Percentiles rank a stretch among this genome's conserved stretches.
These are phyloP conservation scores for Aplosporella prunicola DNA, from an alignment of 2,329 filamentous ascomycete genomes.

Conservation along the genomic window DNA sequence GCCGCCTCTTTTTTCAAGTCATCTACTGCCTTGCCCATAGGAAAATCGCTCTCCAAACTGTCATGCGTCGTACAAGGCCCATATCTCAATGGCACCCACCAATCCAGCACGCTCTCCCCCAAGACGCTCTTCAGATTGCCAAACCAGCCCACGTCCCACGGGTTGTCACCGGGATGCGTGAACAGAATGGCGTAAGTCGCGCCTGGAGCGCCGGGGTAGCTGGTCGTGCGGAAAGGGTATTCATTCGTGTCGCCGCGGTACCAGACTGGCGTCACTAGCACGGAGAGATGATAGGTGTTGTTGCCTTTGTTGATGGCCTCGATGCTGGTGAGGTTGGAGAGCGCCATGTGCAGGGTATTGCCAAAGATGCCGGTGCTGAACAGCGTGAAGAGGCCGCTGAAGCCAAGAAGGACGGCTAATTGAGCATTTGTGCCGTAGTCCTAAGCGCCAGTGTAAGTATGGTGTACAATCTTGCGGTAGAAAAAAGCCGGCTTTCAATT, in stretches of 20 bases:
- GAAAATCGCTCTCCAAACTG: constrained; percentile 56
- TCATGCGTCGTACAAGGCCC: constrained; percentile 68
- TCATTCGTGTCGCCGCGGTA: constrained; percentile 5
- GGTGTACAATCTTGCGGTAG: constrained; percentile 13
- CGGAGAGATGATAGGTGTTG: constrained; percentile 60
- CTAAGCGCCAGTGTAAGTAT: constrained; percentile 14
- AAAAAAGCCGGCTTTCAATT: constrained; percentile 37
- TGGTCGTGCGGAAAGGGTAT: constrained; percentile 4
- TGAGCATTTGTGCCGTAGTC: too few species aligned
- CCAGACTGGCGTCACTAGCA: constrained; percentile 50
- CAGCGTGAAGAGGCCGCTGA: constrained; percentile 66
- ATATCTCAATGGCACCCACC: constrained; percentile 66
- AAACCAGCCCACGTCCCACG: constrained; percentile 66
- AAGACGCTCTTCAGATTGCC: constrained; percentile 73
- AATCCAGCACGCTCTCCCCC: constrained; percentile 62
- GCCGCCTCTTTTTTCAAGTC: constrained; percentile 28
- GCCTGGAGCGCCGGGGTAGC: constrained; percentile 14
- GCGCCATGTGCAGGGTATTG: constrained; percentile 60
- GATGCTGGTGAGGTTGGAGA: constrained; percentile 73
- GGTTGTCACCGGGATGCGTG: constrained; percentile 67
- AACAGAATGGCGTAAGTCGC: constrained; percentile 68
- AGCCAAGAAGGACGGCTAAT: constrained; percentile 55
- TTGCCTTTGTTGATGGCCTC: constrained; percentile 57
- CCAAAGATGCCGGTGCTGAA: constrained; percentile 70
- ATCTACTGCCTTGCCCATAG: constrained; percentile 53